These are phyloP conservation scores for Phytopythium helicoides DNA, from an alignment of 352 stramenopile genomes.

Conservation along the genomic window DNA sequence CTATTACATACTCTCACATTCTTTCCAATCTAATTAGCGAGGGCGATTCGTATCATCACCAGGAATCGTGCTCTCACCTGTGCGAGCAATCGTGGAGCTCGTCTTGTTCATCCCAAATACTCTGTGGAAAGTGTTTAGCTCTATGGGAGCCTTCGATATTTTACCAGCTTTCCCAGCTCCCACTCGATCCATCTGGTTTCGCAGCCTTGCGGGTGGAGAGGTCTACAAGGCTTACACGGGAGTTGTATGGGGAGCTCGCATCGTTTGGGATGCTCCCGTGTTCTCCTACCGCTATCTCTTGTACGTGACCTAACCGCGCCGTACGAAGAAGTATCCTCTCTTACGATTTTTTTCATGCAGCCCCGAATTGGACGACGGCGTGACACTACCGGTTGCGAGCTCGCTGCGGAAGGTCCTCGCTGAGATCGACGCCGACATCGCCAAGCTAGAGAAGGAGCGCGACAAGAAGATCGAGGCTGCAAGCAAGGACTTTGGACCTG, in stretches of 20 bases:
- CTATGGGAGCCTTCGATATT: conserved; percentile 25
- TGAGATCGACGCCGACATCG: conserved; percentile 68
- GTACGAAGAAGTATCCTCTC: conserved; percentile 1
- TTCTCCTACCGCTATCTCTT: conserved; percentile 76
- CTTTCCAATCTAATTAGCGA: no score
- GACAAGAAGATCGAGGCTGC: conserved; percentile 37
- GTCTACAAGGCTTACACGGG: conserved; percentile 48
- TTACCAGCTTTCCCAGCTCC: conserved; percentile 27
- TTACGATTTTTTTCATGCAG: conserved; percentile 22
- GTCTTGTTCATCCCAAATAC: conserved; percentile 46
- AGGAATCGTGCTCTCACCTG: conserved; percentile 54
- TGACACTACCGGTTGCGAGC: conserved; percentile 57
- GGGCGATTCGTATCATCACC: neutral
- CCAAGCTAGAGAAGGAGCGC: conserved; percentile 47
- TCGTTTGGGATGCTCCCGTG: conserved; percentile 70
- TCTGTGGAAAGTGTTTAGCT: conserved; percentile 41
- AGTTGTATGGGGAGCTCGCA: conserved; percentile 37
- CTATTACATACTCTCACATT: no score
- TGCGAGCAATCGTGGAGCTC: conserved; percentile 48
- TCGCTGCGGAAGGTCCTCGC: conserved; percentile 61
- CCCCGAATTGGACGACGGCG: conserved; percentile 48
- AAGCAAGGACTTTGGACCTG: conserved; percentile 60
- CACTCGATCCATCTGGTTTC: conserved; percentile 47
- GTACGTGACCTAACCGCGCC: conserved; percentile 33
- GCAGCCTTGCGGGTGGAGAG: conserved; percentile 49